Percentiles rank a stretch among this genome's conserved stretches.
Evolutionary conservation across 116 monocot species (phyloP).

Genomic region (Cymodocea nodosa): DNA sequence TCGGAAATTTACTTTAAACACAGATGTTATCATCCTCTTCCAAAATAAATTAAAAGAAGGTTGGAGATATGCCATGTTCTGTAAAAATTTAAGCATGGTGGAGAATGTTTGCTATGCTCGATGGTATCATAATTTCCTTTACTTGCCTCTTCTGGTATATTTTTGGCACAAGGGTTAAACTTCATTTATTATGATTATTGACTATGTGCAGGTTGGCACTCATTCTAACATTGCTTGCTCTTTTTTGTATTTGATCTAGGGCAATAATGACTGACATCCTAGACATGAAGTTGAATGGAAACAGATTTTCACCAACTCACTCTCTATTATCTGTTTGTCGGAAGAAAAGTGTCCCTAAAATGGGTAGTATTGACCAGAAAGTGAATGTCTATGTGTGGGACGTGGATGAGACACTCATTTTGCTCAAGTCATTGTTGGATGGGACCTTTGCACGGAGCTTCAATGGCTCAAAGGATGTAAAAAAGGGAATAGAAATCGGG

Average conservation of each 20-base stretch:
- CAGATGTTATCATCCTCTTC: too few relatives aligned
- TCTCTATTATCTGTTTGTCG: background rate
- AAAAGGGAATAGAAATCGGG: constrained; percentile 66
- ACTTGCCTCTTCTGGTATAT: too few relatives aligned
- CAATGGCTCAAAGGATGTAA: constrained; percentile 54
- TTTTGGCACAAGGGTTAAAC: too few relatives aligned
- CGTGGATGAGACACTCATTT: constrained; percentile 94
- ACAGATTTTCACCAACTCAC: background rate
- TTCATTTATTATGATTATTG: too few relatives aligned
- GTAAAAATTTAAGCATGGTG: too few relatives aligned
- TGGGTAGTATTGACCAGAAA: background rate
- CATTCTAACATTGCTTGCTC: too few relatives aligned
- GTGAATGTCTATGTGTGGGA: constrained; percentile 87
- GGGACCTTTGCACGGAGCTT: constrained; percentile 61
- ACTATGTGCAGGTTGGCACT: too few relatives aligned
- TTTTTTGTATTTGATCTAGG: background rate
- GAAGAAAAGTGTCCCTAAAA: background rate
- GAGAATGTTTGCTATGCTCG: too few relatives aligned
- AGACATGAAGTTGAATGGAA: background rate
- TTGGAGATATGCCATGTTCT: too few relatives aligned
- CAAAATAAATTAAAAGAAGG: too few relatives aligned
- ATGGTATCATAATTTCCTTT: too few relatives aligned
- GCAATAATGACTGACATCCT: background rate
- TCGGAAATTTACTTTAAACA: too few relatives aligned
- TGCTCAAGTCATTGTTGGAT: constrained; percentile 83